phyloP scores from a whole-genome alignment of 2,329 filamentous ascomycete genomes.

The Colletotrichum chrysophilum region DNA sequence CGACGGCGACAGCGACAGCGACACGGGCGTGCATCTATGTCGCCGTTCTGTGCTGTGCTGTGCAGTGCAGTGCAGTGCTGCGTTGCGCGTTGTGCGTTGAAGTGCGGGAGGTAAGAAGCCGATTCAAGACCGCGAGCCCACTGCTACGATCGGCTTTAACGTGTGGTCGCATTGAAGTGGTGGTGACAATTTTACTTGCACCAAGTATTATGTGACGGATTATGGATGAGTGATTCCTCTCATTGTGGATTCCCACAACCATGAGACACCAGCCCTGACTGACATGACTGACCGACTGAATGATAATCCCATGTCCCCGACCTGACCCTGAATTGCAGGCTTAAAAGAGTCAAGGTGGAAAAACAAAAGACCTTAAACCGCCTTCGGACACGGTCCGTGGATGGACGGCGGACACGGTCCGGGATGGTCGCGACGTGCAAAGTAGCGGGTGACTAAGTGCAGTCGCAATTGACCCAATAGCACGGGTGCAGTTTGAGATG shows the following conservation, averaged over 20 bases:
- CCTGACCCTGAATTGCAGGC: background rate
- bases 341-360: background rate
- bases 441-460: slow-evolving; percentile 6
- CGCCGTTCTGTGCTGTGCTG: background rate
- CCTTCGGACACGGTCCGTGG: slow-evolving; percentile 8
- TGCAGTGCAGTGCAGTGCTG: background rate
- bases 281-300: background rate
- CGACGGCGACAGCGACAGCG: slow-evolving; percentile 3
- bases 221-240: slow-evolving; percentile 2
- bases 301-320: background rate
- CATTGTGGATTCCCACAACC: background rate
- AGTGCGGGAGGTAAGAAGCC: background rate
- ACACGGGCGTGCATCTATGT: background rate
- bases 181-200: background rate
- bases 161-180: background rate
- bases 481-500: slow-evolving; percentile 20
- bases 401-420: background rate
- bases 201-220: background rate
- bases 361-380: background rate
- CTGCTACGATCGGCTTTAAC: background rate
- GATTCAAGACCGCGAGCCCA: background rate
- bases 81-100: background rate
- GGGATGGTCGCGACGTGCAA: background rate
- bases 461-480: slow-evolving; percentile 7
- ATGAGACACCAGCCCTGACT: background rate